phyloP scores from a whole-genome alignment of 1,284 basidiomycete genomes.

The Cutaneotrichosporon arboriforme region DNA sequence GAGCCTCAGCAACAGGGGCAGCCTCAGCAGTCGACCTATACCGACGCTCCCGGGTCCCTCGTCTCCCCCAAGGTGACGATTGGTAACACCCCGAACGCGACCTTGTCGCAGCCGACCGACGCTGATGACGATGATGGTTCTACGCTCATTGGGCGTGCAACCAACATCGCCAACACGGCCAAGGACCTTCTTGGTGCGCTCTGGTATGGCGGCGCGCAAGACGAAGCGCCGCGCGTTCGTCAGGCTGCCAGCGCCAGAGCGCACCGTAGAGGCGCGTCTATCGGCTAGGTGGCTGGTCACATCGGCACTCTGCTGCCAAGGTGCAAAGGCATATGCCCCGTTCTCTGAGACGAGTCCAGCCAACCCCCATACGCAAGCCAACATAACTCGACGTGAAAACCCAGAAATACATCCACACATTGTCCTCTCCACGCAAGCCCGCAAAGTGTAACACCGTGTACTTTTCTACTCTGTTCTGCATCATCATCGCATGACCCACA shows the following conservation, averaged over 20 bases:
- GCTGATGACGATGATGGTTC: slow-evolving; percentile 35
- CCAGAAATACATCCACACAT: neutral
- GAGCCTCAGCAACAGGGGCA: neutral
- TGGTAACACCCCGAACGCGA: neutral
- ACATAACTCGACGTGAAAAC: too few species aligned
- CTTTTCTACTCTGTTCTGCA: slow-evolving; percentile 4
- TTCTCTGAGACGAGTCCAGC: neutral
- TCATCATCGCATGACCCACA: slow-evolving; percentile 1
- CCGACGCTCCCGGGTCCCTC: slow-evolving; percentile 4
- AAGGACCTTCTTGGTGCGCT: slow-evolving; percentile 48
- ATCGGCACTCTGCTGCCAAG: too few species aligned
- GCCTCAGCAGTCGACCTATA: slow-evolving; percentile 12
- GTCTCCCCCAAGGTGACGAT: slow-evolving; percentile 3
- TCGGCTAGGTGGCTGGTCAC: neutral
- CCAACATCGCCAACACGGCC: slow-evolving; percentile 48
- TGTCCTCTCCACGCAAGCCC: neutral
- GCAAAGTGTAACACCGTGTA: slow-evolving; percentile 3
- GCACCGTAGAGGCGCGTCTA: neutral
- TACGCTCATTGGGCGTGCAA: slow-evolving; percentile 45
- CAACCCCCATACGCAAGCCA: neutral
- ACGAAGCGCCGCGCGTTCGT: neutral
- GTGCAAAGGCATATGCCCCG: too few species aligned
- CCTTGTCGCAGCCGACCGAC: slow-evolving; percentile 11
- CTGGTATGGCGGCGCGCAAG: slow-evolving; percentile 38
- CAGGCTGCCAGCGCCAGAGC: neutral